Conservation (phyloP, 1,284 basidiomycete species). For the Sanguinoderma infundibulare region DNA sequence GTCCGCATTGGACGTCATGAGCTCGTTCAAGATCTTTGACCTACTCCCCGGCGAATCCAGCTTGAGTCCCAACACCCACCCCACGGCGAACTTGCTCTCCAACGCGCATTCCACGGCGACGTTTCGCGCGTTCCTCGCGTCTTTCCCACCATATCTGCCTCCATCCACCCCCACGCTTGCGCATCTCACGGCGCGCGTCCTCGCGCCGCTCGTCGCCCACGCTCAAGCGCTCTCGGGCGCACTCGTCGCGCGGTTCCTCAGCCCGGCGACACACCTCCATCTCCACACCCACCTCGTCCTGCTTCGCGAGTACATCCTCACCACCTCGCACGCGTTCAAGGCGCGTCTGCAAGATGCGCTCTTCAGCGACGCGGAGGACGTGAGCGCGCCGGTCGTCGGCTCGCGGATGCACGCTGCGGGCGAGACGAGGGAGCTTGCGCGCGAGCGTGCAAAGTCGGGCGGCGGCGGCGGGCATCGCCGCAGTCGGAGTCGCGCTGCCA, state of each 20-base stretch:
- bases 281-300: constrained; percentile 66
- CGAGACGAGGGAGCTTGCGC: constrained; percentile 9
- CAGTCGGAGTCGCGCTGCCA: constrained; percentile 5
- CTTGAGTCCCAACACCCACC: not conserved
- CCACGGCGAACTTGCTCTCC: constrained; percentile 7
- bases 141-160: constrained; percentile 64
- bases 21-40: constrained; percentile 63
- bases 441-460: constrained; percentile 1
- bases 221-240: constrained; percentile 62
- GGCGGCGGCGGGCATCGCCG: constrained; percentile 4
- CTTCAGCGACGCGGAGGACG: constrained; percentile 68
- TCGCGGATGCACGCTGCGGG: constrained; percentile 19
- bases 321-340: constrained; percentile 70
- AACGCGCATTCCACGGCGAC: constrained; percentile 30
- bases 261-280: constrained; percentile 56
- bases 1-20: constrained; percentile 37
- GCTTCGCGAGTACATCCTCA: constrained; percentile 70
- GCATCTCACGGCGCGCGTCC: constrained; percentile 60
- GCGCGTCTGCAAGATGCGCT: constrained; percentile 64
- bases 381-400: constrained; percentile 33
- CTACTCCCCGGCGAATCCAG: constrained; percentile 57
- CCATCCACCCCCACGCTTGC: constrained; percentile 64
- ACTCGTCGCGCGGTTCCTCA: constrained; percentile 63
- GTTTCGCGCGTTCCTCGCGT: constrained; percentile 52
- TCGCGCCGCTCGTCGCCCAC: constrained; percentile 60